phyloP scores from a whole-genome alignment of 2,329 filamentous ascomycete species.

The Microcera coccophila region DNA sequence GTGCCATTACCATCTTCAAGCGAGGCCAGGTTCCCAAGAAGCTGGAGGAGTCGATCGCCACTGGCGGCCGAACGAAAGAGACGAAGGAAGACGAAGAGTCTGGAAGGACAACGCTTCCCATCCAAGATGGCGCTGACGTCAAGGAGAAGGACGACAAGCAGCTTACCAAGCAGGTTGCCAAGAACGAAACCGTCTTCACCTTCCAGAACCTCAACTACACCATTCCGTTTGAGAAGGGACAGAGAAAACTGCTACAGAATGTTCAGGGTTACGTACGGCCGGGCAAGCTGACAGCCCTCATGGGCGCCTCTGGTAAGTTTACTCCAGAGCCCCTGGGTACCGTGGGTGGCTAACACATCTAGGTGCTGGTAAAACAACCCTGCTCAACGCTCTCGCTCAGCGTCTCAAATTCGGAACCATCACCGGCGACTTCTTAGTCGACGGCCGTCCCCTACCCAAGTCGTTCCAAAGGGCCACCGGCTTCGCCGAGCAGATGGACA shows the following conservation, averaged over 20 bases:
- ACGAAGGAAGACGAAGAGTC: conserved; percentile 50
- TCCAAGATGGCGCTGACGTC: conserved; percentile 11
- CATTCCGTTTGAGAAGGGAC: conserved; percentile 55
- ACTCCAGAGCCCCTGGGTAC: neutral
- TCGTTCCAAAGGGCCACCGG: conserved; percentile 80
- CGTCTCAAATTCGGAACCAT: conserved; percentile 75
- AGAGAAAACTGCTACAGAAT: conserved; percentile 67
- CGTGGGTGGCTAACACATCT: neutral
- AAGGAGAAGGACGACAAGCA: conserved; percentile 29
- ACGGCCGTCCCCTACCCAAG: conserved; percentile 65
- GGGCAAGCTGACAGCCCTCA: conserved; percentile 73
- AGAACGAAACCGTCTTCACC: conserved; percentile 58
- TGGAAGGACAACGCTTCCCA: conserved; percentile 26
- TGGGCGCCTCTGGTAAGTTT: conserved; percentile 53
- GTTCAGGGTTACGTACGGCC: conserved; percentile 84
- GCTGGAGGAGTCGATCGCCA: conserved; percentile 55
- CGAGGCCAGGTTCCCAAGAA: conserved; percentile 58
- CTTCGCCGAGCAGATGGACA: conserved; percentile 62
- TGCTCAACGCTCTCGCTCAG: conserved; percentile 69
- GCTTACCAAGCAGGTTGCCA: conserved; percentile 45
- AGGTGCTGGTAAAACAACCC: conserved; percentile 66
- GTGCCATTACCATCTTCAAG: conserved; percentile 59
- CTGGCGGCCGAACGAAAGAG: conserved; percentile 36
- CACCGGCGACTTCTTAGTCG: conserved; percentile 73
- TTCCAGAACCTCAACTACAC: conserved; percentile 50